phyloP scores from a whole-genome alignment of 306 rosid genomes.

The Bauhinia variegata region DNA sequence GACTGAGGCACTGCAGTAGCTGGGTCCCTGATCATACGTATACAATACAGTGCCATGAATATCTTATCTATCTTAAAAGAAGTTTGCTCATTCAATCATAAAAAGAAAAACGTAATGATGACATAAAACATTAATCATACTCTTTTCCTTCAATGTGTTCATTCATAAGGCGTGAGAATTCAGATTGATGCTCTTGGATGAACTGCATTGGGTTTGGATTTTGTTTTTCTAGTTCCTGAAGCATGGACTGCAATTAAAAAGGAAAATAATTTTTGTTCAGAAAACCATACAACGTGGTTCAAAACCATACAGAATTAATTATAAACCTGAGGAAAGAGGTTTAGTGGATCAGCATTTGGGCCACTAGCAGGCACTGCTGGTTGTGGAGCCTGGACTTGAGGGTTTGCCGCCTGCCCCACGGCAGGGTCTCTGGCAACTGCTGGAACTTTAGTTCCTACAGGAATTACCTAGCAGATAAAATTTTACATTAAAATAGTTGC shows the following conservation, averaged over 20 bases:
- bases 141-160: slow-evolving; percentile 79
- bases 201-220: slow-evolving; percentile 76
- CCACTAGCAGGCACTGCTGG: slow-evolving; percentile 57
- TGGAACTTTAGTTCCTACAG: too few species aligned
- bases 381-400: slow-evolving; percentile 56
- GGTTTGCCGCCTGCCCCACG: slow-evolving; percentile 47
- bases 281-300: slow-evolving; percentile 1
- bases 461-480: slow-evolving; percentile 62
- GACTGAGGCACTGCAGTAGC: slow-evolving; percentile 66
- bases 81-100: background rate
- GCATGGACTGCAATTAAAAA: slow-evolving; percentile 71
- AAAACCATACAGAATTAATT: too few species aligned
- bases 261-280: slow-evolving; percentile 25
- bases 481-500: slow-evolving; percentile 2
- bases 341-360: slow-evolving; percentile 85
- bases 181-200: slow-evolving; percentile 77
- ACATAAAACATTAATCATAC: slow-evolving; percentile 47
- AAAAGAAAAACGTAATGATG: background rate
- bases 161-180: slow-evolving; percentile 73
- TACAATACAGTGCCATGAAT: slow-evolving; percentile 20
- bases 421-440: slow-evolving; percentile 53
- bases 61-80: too few species aligned
- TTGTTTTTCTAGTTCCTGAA: slow-evolving; percentile 81
- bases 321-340: slow-evolving; percentile 89
- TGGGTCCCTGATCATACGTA: slow-evolving; percentile 50